Percentiles rank a stretch among this genome's conserved stretches.
These are phyloP conservation scores for Trypanosoma caninum DNA, from an alignment of 208 protist species.

Conservation along the genomic window DNA sequence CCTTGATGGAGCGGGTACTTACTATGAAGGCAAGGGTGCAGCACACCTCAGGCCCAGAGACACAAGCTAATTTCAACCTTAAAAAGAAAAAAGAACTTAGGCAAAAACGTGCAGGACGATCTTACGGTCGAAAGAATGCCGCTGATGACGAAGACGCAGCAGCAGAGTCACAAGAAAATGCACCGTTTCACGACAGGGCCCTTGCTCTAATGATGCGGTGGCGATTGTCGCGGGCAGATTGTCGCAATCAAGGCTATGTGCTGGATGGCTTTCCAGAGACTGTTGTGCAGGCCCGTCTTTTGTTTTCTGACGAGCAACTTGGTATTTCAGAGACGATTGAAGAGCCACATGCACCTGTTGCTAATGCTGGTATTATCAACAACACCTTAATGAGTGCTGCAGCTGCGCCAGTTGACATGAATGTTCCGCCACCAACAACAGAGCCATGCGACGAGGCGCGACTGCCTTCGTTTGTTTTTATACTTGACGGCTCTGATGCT, in stretches of 20 bases:
- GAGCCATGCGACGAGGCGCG: constrained; percentile 52
- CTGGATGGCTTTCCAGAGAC: constrained; percentile 90
- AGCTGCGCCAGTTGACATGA: constrained; percentile 17
- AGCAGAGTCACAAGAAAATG: constrained; percentile 45
- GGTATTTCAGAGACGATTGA: constrained; percentile 68
- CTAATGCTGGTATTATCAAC: constrained; percentile 2
- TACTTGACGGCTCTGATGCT: constrained; percentile 69
- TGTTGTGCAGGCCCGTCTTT: constrained; percentile 72
- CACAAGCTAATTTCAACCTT: constrained; percentile 32
- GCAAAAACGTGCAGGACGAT: constrained; percentile 23
- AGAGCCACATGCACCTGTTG: constrained; percentile 37
- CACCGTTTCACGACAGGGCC: constrained; percentile 75
- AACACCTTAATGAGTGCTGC: constrained; percentile 10
- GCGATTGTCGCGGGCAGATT: constrained; percentile 77
- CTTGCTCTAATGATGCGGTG: constrained; percentile 88
- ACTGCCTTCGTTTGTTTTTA: constrained; percentile 76
- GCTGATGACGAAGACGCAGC: constrained; percentile 59
- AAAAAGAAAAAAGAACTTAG: constrained; percentile 41
- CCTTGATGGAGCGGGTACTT: constrained; percentile 81
- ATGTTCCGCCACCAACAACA: constrained; percentile 13
- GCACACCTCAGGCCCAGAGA: constrained; percentile 21
- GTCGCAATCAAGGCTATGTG: constrained; percentile 91
- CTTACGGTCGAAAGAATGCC: constrained; percentile 29
- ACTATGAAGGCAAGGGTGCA: constrained; percentile 40
- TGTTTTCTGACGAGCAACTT: constrained; percentile 63